Percentiles rank a stretch among this genome's conserved stretches.
phyloP scores from a whole-genome alignment of 202 grass and related monocot genomes.

The Eragrostis tef region DNA sequence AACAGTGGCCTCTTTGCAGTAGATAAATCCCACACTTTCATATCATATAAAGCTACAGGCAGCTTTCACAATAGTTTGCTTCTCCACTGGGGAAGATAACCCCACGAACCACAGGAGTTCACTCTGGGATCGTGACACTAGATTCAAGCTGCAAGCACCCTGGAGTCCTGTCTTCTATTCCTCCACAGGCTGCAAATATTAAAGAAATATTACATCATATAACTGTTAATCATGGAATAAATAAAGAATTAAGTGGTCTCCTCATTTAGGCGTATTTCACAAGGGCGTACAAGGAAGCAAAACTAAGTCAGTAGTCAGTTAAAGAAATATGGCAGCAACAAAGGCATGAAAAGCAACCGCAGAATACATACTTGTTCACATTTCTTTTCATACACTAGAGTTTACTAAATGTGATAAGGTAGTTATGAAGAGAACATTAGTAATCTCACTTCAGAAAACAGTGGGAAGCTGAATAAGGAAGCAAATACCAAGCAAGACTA shows the following conservation, averaged over 20 bases:
- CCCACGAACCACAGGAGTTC: slow-evolving; percentile 37
- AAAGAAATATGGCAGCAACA: not conserved
- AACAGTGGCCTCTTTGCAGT: slow-evolving; percentile 45
- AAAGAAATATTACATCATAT: slow-evolving; percentile 36
- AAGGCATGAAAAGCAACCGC: slow-evolving; percentile 32
- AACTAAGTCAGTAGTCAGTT: not conserved
- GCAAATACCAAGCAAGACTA: not conserved
- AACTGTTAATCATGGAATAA: slow-evolving; percentile 19
- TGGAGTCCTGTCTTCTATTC: slow-evolving; percentile 31
- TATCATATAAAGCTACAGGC: slow-evolving; percentile 49
- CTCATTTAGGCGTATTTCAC: slow-evolving; percentile 16
- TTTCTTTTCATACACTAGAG: not conserved
- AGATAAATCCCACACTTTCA: slow-evolving; percentile 50
- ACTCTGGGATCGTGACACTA: slow-evolving; percentile 15
- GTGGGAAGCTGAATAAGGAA: slow-evolving; percentile 17
- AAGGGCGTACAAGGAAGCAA: slow-evolving; percentile 23
- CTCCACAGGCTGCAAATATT: slow-evolving; percentile 42
- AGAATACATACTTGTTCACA: slow-evolving; percentile 7
- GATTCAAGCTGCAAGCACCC: slow-evolving; percentile 30
- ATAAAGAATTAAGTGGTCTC: slow-evolving; percentile 18
- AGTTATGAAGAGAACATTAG: no score
- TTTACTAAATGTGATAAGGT: not conserved
- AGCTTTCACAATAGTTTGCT: slow-evolving; percentile 25
- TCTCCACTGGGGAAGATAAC: slow-evolving; percentile 35
- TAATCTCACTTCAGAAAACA: slow-evolving; percentile 11